These are phyloP conservation scores for Ophiognomonia clavigignenti-juglandacearum DNA, from an alignment of 2,329 filamentous ascomycete species.

Conservation along the genomic window DNA sequence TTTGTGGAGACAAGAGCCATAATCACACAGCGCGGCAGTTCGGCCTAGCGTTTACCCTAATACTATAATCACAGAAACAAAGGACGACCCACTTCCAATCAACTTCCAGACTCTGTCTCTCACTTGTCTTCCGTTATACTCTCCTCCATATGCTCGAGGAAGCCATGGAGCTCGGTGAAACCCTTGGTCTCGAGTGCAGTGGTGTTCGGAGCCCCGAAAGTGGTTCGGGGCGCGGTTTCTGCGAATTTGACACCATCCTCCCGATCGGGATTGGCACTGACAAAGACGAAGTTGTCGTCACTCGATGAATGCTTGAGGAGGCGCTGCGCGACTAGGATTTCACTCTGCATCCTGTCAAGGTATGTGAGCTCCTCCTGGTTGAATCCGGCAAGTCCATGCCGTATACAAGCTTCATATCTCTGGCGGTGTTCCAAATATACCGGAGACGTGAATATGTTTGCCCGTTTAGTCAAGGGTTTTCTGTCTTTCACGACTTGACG, in stretches of 20 bases:
- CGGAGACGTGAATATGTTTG: background rate
- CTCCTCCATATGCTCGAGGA: conserved; percentile 13
- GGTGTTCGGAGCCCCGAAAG: background rate
- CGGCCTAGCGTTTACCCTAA: no score
- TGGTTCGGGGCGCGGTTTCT: background rate
- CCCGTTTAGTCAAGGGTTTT: background rate
- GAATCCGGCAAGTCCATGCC: conserved; percentile 11
- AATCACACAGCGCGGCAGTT: no score
- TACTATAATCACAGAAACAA: no score
- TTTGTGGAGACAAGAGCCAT: no score
- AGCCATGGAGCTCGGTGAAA: background rate
- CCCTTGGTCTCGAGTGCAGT: background rate
- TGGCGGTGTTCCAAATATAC: background rate
- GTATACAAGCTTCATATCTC: conserved; percentile 10
- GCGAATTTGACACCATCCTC: background rate
- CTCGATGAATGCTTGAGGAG: background rate
- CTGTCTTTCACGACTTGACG: background rate
- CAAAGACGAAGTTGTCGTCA: background rate
- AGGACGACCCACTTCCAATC: no score
- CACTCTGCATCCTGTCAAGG: background rate
- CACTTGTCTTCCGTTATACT: background rate
- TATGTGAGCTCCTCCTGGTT: background rate
- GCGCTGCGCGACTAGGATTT: background rate
- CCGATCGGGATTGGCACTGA: background rate
- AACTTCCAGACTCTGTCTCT: no score